Evolutionary conservation across 257 asterid genomes (phyloP).

Genomic region (Ehretia macrophylla): DNA sequence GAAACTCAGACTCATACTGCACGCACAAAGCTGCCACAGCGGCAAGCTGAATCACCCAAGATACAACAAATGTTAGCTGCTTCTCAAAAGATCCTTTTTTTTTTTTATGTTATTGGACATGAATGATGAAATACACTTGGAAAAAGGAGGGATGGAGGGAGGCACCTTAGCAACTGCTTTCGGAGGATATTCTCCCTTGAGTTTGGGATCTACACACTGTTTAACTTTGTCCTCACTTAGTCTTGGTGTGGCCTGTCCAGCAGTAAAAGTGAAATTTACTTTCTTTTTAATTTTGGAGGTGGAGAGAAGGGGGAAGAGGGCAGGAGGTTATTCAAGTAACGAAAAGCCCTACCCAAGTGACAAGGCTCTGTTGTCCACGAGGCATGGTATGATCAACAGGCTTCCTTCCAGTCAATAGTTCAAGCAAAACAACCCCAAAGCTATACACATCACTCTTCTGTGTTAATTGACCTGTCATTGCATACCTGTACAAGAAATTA

Average conservation of each 20-base stretch:
- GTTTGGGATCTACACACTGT: constrained; percentile 83
- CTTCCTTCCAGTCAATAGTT: constrained; percentile 91
- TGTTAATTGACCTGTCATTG: constrained; percentile 93
- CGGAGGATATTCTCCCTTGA: constrained; percentile 72
- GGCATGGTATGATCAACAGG: constrained; percentile 97
- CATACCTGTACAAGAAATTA: constrained; percentile 49
- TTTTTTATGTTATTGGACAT: too few species aligned
- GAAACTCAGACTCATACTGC: constrained; percentile 84
- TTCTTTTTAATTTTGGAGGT: too few species aligned
- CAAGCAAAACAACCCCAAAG: constrained; percentile 87
- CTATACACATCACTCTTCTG: constrained; percentile 93
- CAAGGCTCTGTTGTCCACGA: constrained; percentile 91
- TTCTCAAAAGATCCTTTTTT: not conserved
- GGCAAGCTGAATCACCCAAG: constrained; percentile 49
- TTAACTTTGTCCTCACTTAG: constrained; percentile 88
- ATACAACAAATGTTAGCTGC: constrained; percentile 13
- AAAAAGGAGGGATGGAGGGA: not conserved
- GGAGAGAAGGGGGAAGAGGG: too few species aligned
- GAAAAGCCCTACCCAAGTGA: constrained; percentile 69
- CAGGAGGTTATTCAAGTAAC: not conserved
- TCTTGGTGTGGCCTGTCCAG: constrained; percentile 73
- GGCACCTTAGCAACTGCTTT: constrained; percentile 92
- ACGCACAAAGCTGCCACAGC: constrained; percentile 92
- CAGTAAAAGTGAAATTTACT: not conserved
- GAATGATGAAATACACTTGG: too few species aligned